Evolutionary conservation across 2,329 filamentous ascomycete genomes (phyloP).

Genomic region (Coniochaeta sp.): DNA sequence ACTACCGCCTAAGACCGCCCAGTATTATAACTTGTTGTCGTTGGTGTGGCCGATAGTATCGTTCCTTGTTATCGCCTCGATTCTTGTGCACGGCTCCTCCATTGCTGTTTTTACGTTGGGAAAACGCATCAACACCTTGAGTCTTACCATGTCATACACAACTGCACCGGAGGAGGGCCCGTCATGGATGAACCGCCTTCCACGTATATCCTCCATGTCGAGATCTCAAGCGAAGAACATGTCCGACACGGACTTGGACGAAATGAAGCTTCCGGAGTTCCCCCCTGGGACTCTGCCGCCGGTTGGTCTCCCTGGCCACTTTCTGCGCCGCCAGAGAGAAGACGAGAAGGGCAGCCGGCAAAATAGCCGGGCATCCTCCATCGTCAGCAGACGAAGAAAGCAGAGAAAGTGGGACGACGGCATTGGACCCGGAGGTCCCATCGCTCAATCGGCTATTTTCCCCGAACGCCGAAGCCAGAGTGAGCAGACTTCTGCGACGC

Average conservation of each 20-base stretch:
- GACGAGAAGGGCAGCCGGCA: conserved; percentile 57
- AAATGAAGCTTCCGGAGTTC: conserved; percentile 50
- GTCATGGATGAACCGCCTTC: conserved; percentile 91
- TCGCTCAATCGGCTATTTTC: conserved; percentile 83
- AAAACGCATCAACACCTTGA: conserved; percentile 95
- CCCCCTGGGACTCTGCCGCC: conserved; percentile 68
- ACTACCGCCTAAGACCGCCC: conserved; percentile 45
- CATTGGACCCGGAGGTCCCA: conserved; percentile 76
- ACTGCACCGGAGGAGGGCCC: conserved; percentile 81
- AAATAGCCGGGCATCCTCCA: conserved; percentile 52
- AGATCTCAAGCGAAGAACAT: conserved; percentile 80
- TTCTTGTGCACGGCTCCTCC: conserved; percentile 94
- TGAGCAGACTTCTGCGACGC: conserved; percentile 11
- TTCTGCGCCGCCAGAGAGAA: conserved; percentile 67
- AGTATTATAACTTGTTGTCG: conserved; percentile 64
- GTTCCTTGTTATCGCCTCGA: conserved; percentile 90
- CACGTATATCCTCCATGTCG: conserved; percentile 57
- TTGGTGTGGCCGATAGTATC: conserved; percentile 94
- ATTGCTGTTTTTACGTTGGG: conserved; percentile 96
- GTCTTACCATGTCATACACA: conserved; percentile 94
- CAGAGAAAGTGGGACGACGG: conserved; percentile 64
- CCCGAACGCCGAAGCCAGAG: conserved; percentile 43
- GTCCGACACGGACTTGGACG: conserved; percentile 68
- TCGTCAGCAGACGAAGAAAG: conserved; percentile 48
- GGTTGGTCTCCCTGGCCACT: conserved; percentile 64